Evolutionary conservation across 139 green algal genomes (phyloP).

Genomic region (Micractinium sp.): DNA sequence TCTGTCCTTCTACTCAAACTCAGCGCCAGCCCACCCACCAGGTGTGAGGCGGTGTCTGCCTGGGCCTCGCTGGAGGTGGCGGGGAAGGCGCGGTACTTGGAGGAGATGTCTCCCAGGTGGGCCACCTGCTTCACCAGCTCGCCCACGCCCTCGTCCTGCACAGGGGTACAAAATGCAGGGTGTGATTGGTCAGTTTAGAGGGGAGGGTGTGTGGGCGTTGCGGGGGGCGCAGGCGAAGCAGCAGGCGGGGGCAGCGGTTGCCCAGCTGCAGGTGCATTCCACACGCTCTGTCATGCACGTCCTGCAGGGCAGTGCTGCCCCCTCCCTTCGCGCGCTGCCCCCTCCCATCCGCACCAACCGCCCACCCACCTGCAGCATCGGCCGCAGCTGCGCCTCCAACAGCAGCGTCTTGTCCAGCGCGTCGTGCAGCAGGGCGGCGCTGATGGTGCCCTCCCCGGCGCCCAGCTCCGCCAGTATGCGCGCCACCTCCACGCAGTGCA

Average conservation of each 20-base stretch:
- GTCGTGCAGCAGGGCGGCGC: conserved; percentile 76
- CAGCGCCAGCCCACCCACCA: background rate
- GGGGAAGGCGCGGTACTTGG: conserved; percentile 55
- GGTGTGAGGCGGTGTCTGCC: conserved; percentile 16
- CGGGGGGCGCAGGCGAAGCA: background rate
- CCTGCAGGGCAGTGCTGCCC: too few species aligned
- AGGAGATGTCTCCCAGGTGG: conserved; percentile 58
- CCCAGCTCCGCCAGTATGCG: conserved; percentile 72
- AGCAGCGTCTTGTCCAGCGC: conserved; percentile 58
- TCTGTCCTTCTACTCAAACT: too few species aligned
- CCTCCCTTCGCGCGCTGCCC: too few species aligned
- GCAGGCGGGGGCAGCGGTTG: background rate
- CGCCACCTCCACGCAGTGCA: conserved; percentile 64
- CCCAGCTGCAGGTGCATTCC: background rate
- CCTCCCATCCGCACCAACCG: background rate
- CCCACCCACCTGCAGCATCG: conserved; percentile 50
- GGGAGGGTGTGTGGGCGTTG: too few species aligned
- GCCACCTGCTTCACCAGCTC: conserved; percentile 55
- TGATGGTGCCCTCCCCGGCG: conserved; percentile 68
- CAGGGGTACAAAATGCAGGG: background rate
- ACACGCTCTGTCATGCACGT: background rate
- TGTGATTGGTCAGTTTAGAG: too few species aligned
- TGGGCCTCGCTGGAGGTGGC: conserved; percentile 33
- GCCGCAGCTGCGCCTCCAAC: conserved; percentile 56
- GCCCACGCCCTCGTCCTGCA: conserved; percentile 52